These are phyloP conservation scores for Taiwanofungus camphoratus DNA, from an alignment of 1,284 basidiomycete species.

Conservation along the genomic window DNA sequence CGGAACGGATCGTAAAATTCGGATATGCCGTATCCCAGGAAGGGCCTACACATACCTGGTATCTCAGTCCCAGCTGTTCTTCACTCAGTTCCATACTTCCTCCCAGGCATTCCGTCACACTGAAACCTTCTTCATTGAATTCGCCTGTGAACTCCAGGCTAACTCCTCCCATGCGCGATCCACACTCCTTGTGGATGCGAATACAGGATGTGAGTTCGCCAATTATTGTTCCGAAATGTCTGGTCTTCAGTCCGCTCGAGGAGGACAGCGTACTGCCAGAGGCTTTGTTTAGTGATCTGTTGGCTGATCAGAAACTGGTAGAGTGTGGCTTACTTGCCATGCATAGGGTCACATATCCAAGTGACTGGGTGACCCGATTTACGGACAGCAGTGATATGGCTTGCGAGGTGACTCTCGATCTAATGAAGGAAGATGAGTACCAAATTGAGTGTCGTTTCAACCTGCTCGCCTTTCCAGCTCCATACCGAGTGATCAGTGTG, in stretches of 20 bases:
- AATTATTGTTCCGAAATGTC: conserved; percentile 89
- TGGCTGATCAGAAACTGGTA: conserved; percentile 3
- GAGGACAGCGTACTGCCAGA: conserved; percentile 72
- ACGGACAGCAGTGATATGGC: conserved; percentile 83
- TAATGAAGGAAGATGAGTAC: conserved; percentile 23
- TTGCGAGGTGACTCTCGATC: conserved; percentile 74
- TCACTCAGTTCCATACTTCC: conserved; percentile 79
- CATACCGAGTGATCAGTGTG: conserved; percentile 91
- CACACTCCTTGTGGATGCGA: conserved; percentile 68
- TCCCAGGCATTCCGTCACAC: conserved; percentile 82
- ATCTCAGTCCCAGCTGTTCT: conserved; percentile 66
- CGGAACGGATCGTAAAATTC: background rate
- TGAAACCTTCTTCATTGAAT: conserved; percentile 87
- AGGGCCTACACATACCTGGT: conserved; percentile 44
- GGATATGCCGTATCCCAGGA: background rate
- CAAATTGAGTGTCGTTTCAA: background rate
- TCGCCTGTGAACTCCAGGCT: conserved; percentile 97
- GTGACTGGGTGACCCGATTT: conserved; percentile 80
- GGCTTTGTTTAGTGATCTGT: background rate
- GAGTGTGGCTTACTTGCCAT: conserved; percentile 69
- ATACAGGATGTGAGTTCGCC: conserved; percentile 81
- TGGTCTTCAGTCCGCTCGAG: conserved; percentile 76
- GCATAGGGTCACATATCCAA: conserved; percentile 98
- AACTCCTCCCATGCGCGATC: conserved; percentile 85
- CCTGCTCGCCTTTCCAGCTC: conserved; percentile 67